phyloP scores from a whole-genome alignment of 257 asterid species.

The Vinca minor region DNA sequence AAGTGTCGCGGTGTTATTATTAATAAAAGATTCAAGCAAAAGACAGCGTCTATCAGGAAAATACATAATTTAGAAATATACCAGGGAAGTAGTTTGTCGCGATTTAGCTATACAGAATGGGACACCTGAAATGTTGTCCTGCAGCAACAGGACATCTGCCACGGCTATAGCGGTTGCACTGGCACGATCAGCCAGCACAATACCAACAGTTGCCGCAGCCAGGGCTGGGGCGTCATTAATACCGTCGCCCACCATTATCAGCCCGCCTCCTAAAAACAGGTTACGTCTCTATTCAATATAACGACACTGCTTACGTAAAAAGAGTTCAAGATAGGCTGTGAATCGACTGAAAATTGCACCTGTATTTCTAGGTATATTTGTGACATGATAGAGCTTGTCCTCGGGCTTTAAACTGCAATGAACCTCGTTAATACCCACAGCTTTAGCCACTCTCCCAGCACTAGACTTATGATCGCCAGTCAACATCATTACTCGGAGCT shows the following conservation, averaged over 20 bases:
- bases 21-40: background rate
- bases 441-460: constrained; percentile 88
- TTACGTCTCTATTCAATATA: background rate
- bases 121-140: constrained; percentile 83
- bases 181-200: constrained; percentile 95
- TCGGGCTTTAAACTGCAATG: constrained; percentile 87
- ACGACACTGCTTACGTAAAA: background rate
- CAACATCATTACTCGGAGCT: constrained; percentile 84
- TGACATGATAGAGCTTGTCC: constrained; percentile 89
- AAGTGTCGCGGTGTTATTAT: constrained; percentile 8
- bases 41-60: background rate
- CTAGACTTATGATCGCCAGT: constrained; percentile 96
- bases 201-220: constrained; percentile 99
- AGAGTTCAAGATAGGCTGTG: background rate
- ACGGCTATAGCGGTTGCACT: constrained; percentile 96
- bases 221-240: constrained; percentile 98
- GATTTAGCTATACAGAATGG: constrained; percentile 88
- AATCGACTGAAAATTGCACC: constrained; percentile 33
- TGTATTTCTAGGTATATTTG: constrained; percentile 71
- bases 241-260: constrained; percentile 98
- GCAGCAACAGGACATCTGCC: constrained; percentile 88
- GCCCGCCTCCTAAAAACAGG: constrained; percentile 59
- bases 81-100: constrained; percentile 86
- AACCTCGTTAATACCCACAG: constrained; percentile 85
- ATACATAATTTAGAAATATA: constrained; percentile 20